These are phyloP conservation scores for Isochrysis galbana DNA, from an alignment of 78 protist species.

Conservation along the genomic window DNA sequence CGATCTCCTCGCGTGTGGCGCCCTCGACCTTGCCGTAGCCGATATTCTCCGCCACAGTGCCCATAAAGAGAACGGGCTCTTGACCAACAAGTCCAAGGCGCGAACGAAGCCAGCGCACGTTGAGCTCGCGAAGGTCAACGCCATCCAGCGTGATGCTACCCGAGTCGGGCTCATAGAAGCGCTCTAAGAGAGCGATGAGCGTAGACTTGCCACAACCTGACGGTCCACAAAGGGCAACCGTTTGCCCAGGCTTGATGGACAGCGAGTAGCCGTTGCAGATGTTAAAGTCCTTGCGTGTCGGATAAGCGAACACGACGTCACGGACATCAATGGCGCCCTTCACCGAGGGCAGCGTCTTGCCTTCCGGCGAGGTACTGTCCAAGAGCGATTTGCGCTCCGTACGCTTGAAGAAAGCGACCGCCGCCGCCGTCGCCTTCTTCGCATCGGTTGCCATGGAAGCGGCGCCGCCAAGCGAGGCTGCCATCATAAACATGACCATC, in stretches of 20 bases:
- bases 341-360: conserved; percentile 12
- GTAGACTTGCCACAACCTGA: conserved; percentile 89
- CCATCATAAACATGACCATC: not conserved
- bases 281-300: conserved; percentile 60
- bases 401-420: not conserved
- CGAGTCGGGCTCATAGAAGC: conserved; percentile 57
- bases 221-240: conserved; percentile 91
- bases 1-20: conserved; percentile 53
- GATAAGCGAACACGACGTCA: conserved; percentile 67
- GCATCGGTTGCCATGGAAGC: not conserved
- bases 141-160: conserved; percentile 63
- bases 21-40: conserved; percentile 63
- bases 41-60: conserved; percentile 83
- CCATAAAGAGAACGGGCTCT: conserved; percentile 76
- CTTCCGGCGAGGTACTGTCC: not conserved
- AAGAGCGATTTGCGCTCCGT: not conserved
- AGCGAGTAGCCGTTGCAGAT: conserved; percentile 64
- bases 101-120: conserved; percentile 33
- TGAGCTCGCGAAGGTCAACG: conserved; percentile 13
- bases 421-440: not conserved
- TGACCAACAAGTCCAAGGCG: conserved; percentile 67
- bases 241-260: conserved; percentile 62
- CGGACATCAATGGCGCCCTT: not conserved
- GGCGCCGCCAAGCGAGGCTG: not conserved
- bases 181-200: conserved; percentile 40